Percentiles rank a stretch among this genome's conserved stretches.
Evolutionary conservation across 148 eudicot species (phyloP).

Genomic region (Fagopyrum tataricum): DNA sequence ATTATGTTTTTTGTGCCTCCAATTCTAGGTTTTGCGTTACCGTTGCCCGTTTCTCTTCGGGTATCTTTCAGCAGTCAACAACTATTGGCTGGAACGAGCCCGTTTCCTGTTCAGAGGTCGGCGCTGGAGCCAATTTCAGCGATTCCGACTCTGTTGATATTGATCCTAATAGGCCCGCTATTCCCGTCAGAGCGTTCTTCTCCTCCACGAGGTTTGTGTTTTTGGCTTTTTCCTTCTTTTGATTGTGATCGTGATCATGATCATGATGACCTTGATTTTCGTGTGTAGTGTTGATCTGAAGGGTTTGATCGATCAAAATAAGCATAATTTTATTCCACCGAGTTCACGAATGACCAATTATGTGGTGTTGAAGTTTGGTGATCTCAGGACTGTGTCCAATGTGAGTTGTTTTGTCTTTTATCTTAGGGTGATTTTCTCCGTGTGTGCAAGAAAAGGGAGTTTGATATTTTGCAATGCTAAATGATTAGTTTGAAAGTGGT

Average conservation of each 20-base stretch:
- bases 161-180: slow-evolving; percentile 27
- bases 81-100: slow-evolving; percentile 46
- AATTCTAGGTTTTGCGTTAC: slow-evolving; percentile 3
- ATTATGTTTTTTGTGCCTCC: background rate
- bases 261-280: background rate
- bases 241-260: background rate
- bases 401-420: slow-evolving; percentile 32
- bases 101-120: slow-evolving; percentile 32
- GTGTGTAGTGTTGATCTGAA: slow-evolving; percentile 79
- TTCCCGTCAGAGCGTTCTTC: slow-evolving; percentile 85
- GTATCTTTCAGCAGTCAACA: slow-evolving; percentile 21
- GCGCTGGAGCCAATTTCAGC: slow-evolving; percentile 15
- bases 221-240: background rate
- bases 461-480: background rate
- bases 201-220: slow-evolving; percentile 73
- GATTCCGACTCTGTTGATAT: slow-evolving; percentile 16
- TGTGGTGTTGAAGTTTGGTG: slow-evolving; percentile 67
- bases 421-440: background rate
- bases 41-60: slow-evolving; percentile 34
- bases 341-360: slow-evolving; percentile 88
- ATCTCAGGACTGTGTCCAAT: slow-evolving; percentile 41
- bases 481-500: background rate
- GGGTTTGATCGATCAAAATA: slow-evolving; percentile 69
- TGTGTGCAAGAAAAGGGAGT: background rate
- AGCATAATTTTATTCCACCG: slow-evolving; percentile 61